Evolutionary conservation across 331 rosid species (phyloP), one percentile per base, ranked within the genome.

Genomic region (Phaseolus coccineus): DNA sequence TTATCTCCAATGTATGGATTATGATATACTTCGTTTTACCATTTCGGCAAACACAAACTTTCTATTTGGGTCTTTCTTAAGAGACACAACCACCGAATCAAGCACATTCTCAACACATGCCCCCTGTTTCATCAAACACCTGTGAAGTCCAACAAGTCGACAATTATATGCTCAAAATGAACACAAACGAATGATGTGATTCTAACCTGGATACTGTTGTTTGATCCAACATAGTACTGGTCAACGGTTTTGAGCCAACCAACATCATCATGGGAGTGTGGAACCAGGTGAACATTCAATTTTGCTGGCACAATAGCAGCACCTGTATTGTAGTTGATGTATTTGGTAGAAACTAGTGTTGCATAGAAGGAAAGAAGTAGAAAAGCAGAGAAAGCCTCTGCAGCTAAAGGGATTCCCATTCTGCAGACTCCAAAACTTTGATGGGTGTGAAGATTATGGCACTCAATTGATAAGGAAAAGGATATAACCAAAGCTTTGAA

Each of bases 191-290:
- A 66, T 64, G 4, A 24, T 31, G 3, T 19, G 31, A 14, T 8
- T n/a, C 22, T 1, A 53, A 92, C 97, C 98, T 92, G 97, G 77
- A 94, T 90, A 39, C 70, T 77, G 57, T 90, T 92, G 24, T 92
- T 92, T 44, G 97, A 85, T 27, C 98, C 98, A 82, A 94, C 91
- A 73, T 86, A 94, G 84, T 92, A 94, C 82, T 94, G 98, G 78
- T 94, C 97, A 62, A 92, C 4, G 0, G 97, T 94, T 78, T 94
- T 92, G 55, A 94, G 74, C 98, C 98, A 94, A 10, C 98, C 98
- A 5, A 94, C 98, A 51, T 94, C 97, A 13, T 94, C 98, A 39
- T 94, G 97, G 0, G 89, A 81, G 69, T 94, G 98, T 24, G 98
- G 25, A 22, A 94, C 98, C 78, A 92, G 81, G 50, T 94, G 98